phyloP scores from a whole-genome alignment of 768 basidiomycete species.

The Omphalotus guepiniiformis region DNA sequence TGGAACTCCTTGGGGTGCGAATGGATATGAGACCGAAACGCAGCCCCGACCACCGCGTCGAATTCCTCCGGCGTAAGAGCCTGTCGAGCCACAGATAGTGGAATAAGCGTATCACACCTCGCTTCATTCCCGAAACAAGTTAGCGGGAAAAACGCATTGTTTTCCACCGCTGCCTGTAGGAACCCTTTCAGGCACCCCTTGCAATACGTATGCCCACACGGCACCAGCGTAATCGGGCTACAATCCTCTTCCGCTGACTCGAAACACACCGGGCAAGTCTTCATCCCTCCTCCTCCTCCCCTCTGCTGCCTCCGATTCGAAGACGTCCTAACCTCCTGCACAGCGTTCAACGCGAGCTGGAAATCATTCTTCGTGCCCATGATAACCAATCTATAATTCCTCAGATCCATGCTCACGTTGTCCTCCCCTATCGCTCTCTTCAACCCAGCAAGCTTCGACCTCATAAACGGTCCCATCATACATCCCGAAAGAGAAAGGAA shows the following conservation, averaged over 20 bases:
- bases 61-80: conserved; percentile 52
- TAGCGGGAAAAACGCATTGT: conserved; percentile 65
- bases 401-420: conserved; percentile 49
- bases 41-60: conserved; percentile 49
- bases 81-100: conserved; percentile 45
- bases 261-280: conserved; percentile 68
- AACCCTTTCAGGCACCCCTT: conserved; percentile 56
- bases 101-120: conserved; percentile 52
- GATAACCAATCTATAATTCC: conserved; percentile 39
- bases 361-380: conserved; percentile 51
- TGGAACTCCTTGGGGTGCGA: conserved; percentile 57
- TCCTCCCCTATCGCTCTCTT: conserved; percentile 50
- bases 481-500: conserved; percentile 43
- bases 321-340: conserved; percentile 26
- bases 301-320: conserved; percentile 18
- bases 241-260: conserved; percentile 42
- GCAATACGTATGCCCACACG: conserved; percentile 70
- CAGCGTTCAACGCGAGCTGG: conserved; percentile 37
- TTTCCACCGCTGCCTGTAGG: conserved; percentile 52
- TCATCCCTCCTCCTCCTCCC: conserved; percentile 12
- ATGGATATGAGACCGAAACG: conserved; percentile 60
- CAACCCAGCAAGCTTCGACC: conserved; percentile 40
- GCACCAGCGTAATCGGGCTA: conserved; percentile 43
- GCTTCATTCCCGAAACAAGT: conserved; percentile 65
- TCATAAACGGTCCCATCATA: conserved; percentile 42